These are phyloP conservation scores for Quercus dentata DNA, from an alignment of 306 rosid species.

Conservation along the genomic window DNA sequence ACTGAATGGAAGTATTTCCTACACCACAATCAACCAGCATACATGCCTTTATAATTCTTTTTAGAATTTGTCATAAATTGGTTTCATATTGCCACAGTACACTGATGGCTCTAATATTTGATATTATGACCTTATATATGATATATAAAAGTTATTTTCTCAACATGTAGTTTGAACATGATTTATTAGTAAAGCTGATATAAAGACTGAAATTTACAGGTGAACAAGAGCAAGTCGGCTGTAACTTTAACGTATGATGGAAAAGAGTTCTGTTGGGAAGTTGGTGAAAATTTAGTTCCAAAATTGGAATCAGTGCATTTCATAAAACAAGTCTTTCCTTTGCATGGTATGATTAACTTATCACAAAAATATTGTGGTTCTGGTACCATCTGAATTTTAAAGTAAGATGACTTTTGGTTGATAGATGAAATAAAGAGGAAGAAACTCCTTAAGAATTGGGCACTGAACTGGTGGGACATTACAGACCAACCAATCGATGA, in stretches of 20 bases:
- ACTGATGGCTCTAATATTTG: background rate
- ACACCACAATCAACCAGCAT: background rate
- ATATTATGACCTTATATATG: background rate
- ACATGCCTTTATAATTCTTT: background rate
- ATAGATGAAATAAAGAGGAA: slow-evolving; percentile 82
- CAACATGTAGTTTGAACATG: background rate
- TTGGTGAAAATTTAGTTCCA: slow-evolving; percentile 68
- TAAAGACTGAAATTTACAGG: slow-evolving; percentile 42
- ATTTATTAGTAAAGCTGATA: background rate
- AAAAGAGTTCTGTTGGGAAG: slow-evolving; percentile 57
- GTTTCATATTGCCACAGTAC: background rate
- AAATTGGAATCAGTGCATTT: slow-evolving; percentile 66
- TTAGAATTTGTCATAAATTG: background rate
- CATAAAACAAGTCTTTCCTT: slow-evolving; percentile 83
- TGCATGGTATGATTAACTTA: slow-evolving; percentile 69
- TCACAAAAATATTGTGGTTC: slow-evolving; percentile 18
- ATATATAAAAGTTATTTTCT: background rate
- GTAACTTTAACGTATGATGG: slow-evolving; percentile 54
- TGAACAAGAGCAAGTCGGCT: slow-evolving; percentile 45
- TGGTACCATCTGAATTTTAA: slow-evolving; percentile 12
- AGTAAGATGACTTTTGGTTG: slow-evolving; percentile 33
- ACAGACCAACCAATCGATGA: slow-evolving; percentile 87
- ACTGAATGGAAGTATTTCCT: background rate
- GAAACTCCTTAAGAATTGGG: slow-evolving; percentile 81
- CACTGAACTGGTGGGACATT: slow-evolving; percentile 81